phyloP scores from a whole-genome alignment of 2,329 filamentous ascomycete species.

The Diaporthe citrichinensis region DNA sequence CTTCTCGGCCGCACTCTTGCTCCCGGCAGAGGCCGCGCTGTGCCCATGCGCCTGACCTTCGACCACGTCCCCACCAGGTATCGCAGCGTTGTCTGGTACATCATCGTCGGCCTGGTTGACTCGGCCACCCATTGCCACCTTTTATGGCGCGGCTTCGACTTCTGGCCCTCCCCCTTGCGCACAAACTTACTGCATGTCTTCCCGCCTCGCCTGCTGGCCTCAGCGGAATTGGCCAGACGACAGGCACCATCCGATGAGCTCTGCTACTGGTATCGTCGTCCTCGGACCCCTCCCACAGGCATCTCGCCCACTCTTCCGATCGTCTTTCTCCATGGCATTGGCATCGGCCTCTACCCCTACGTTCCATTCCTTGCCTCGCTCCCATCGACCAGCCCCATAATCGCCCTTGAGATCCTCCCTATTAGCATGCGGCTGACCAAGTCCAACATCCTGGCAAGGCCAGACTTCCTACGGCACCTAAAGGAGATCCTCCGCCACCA shows the following conservation, averaged over 20 bases:
- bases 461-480: constrained; percentile 70
- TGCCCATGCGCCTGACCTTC: constrained; percentile 74
- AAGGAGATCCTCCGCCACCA: constrained; percentile 70
- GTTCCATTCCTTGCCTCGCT: constrained; percentile 37
- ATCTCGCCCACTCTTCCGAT: constrained; percentile 38
- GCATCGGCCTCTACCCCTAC: constrained; percentile 43
- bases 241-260: constrained; percentile 39
- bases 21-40: constrained; percentile 68
- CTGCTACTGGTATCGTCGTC: constrained; percentile 41
- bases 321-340: constrained; percentile 44
- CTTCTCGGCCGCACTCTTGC: constrained; percentile 65
- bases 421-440: constrained; percentile 42
- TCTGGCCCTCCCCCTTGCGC: constrained; percentile 60
- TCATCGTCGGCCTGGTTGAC: constrained; percentile 69
- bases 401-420: constrained; percentile 43
- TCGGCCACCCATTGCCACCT: constrained; percentile 63
- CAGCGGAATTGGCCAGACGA: background rate
- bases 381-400: constrained; percentile 39
- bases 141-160: constrained; percentile 64
- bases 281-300: background rate
- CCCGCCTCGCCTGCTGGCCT: constrained; percentile 68
- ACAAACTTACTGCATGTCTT: constrained; percentile 57
- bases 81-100: constrained; percentile 75
- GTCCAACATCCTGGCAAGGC: constrained; percentile 61
- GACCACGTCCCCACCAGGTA: constrained; percentile 74